Percentiles rank a stretch among this genome's conserved stretches.
These are phyloP conservation scores for Apostasia shenzhenica DNA, from an alignment of 106 monocot species.

Conservation along the genomic window DNA sequence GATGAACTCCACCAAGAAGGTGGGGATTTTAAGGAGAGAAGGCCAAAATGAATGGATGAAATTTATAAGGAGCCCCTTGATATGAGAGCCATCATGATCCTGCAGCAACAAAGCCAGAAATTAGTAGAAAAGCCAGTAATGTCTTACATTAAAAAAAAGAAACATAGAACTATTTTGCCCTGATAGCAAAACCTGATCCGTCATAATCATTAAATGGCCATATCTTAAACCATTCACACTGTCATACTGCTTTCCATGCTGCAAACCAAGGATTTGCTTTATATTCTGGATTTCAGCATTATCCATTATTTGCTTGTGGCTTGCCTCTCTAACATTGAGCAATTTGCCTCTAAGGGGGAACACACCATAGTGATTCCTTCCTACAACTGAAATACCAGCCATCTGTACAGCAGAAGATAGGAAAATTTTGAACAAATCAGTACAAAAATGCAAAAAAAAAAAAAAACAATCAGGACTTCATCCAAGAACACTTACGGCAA, in stretches of 20 bases:
- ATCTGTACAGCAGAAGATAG: conserved; percentile 32
- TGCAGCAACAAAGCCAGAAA: conserved; percentile 8
- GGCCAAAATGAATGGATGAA: conserved; percentile 99
- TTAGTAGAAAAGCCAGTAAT: not conserved
- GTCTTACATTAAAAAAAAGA: not conserved
- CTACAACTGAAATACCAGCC: conserved; percentile 91
- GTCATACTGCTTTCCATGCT: conserved; percentile 94
- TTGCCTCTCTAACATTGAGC: conserved; percentile 92
- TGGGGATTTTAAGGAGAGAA: conserved; percentile 71
- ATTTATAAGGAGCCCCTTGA: conserved; percentile 91
- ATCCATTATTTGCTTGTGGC: conserved; percentile 86
- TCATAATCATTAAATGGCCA: conserved; percentile 99
- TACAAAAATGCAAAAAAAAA: too few species aligned
- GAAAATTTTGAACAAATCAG: too few species aligned
- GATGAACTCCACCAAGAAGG: conserved; percentile 94
- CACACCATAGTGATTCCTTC: conserved; percentile 85
- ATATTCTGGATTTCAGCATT: conserved; percentile 91
- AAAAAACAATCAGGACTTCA: too few species aligned
- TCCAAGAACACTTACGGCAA: conserved; percentile 53
- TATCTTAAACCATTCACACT: conserved; percentile 84
- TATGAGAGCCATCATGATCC: conserved; percentile 99
- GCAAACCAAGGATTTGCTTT: conserved; percentile 90
- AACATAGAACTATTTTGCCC: not conserved
- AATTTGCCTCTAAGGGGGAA: conserved; percentile 93
- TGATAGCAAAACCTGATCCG: conserved; percentile 67